These are phyloP conservation scores for Globisporangium cederbergense DNA, from an alignment of 352 stramenopile genomes.

Conservation along the genomic window DNA sequence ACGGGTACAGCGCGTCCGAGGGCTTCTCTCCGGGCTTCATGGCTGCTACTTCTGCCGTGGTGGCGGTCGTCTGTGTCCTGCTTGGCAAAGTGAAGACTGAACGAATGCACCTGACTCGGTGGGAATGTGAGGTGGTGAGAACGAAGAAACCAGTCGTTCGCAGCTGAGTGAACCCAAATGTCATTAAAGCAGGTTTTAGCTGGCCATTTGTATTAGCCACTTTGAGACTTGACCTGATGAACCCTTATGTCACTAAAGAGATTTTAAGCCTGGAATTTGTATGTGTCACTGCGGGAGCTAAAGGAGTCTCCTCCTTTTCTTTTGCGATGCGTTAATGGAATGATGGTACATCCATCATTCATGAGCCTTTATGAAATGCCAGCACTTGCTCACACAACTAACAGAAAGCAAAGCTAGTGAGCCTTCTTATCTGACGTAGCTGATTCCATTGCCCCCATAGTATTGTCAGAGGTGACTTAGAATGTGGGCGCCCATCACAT, in stretches of 20 bases:
- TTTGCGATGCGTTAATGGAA: background rate
- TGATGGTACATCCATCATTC: background rate
- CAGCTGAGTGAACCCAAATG: background rate
- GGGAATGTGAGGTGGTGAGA: background rate
- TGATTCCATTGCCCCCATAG: too few relatives aligned
- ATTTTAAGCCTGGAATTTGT: background rate
- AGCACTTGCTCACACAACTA: background rate
- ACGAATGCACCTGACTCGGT: too few relatives aligned
- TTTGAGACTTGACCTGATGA: background rate
- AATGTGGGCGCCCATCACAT: background rate
- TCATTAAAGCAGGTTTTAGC: too few relatives aligned
- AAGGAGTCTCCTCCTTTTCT: background rate
- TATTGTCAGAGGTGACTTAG: background rate
- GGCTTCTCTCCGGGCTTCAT: slow-evolving; percentile 15
- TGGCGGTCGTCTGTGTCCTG: background rate
- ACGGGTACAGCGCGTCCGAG: slow-evolving; percentile 27
- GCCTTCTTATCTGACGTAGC: background rate
- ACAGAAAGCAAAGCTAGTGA: too few relatives aligned
- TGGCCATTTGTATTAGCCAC: background rate
- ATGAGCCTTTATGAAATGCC: background rate
- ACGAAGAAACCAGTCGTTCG: background rate
- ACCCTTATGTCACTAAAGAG: slow-evolving; percentile 2
- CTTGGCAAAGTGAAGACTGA: background rate
- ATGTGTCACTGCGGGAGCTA: background rate
- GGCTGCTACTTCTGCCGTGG: background rate